Conservation (phyloP, 2,329 filamentous ascomycete species). For the Colletotrichum sp. region DNA sequence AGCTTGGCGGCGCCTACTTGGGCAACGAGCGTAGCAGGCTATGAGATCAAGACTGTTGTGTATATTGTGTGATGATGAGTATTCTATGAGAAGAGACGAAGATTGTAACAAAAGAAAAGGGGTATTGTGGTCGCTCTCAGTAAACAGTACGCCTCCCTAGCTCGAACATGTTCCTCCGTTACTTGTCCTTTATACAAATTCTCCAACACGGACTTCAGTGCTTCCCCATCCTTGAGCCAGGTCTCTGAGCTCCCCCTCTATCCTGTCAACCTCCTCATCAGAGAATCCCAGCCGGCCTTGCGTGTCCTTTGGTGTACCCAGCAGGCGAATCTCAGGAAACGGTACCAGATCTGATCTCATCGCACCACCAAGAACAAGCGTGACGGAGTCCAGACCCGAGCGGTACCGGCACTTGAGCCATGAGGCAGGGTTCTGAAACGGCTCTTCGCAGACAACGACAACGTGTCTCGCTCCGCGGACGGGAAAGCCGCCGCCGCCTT, state of each 20-base stretch:
- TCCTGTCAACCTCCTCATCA: constrained; percentile 7
- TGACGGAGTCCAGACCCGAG: constrained; percentile 2
- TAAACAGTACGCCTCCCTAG: background rate
- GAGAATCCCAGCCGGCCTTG: background rate
- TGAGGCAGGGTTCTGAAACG: constrained; percentile 5
- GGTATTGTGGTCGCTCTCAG: constrained; percentile 12
- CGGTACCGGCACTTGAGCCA: constrained; percentile 18
- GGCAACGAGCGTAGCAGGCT: constrained; percentile 44
- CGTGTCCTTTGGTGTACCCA: background rate
- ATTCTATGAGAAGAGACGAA: background rate
- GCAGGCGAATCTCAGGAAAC: background rate
- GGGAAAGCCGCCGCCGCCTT: constrained; percentile 15
- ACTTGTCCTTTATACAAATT: background rate
- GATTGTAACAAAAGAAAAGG: background rate
- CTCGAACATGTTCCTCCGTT: background rate
- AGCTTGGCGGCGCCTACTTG: constrained; percentile 66
- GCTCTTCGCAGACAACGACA: constrained; percentile 14
- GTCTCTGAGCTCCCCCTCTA: background rate
- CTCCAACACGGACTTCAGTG: background rate
- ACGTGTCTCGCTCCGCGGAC: constrained; percentile 12
- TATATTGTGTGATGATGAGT: background rate
- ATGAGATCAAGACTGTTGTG: constrained; percentile 26
- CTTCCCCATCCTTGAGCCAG: constrained; percentile 13
- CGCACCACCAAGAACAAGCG: constrained; percentile 1
- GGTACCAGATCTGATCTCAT: background rate